These are phyloP conservation scores for Colletotrichum sansevieriae DNA, from an alignment of 2,329 filamentous ascomycete genomes.

Conservation along the genomic window DNA sequence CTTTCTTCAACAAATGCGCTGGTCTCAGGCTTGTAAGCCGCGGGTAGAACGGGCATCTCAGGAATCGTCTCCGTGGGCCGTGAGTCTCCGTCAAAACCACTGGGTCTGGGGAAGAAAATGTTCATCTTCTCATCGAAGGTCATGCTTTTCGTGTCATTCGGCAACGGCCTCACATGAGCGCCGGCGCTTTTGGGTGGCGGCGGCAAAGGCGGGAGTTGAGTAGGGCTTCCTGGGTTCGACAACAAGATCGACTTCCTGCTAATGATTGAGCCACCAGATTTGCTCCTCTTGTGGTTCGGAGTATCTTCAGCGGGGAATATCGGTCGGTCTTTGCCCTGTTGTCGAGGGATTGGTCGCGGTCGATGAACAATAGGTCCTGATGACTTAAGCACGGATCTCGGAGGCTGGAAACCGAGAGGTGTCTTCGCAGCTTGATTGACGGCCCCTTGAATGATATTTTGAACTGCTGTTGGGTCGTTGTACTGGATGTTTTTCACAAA, in stretches of 20 bases:
- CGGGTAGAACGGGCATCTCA: conserved; percentile 56
- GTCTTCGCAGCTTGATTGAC: conserved; percentile 50
- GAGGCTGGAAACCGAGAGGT: conserved; percentile 11
- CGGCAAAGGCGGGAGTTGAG: conserved; percentile 65
- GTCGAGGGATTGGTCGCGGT: conserved; percentile 68
- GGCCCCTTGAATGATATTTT: conserved; percentile 62
- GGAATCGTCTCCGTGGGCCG: conserved; percentile 53
- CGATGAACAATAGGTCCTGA: conserved; percentile 64
- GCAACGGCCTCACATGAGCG: conserved; percentile 55
- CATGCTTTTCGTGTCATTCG: conserved; percentile 70
- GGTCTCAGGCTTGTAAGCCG: conserved; percentile 47
- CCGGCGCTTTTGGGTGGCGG: conserved; percentile 59
- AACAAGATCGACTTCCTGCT: conserved; percentile 61
- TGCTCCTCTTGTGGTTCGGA: conserved; percentile 60
- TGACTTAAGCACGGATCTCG: conserved; percentile 42
- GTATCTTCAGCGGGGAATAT: conserved; percentile 62
- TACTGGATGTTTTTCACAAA: conserved; percentile 69
- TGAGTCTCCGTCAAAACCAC: conserved; percentile 8
- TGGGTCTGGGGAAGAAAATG: conserved; percentile 58
- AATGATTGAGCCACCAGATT: conserved; percentile 62
- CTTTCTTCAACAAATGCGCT: conserved; percentile 43
- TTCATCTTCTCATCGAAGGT: conserved; percentile 70
- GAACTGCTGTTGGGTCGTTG: conserved; percentile 63
- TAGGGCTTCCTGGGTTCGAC: conserved; percentile 60
- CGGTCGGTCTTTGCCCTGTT: conserved; percentile 58